Conservation (phyloP, 768 basidiomycete species). For the Suillus bovinus region DNA sequence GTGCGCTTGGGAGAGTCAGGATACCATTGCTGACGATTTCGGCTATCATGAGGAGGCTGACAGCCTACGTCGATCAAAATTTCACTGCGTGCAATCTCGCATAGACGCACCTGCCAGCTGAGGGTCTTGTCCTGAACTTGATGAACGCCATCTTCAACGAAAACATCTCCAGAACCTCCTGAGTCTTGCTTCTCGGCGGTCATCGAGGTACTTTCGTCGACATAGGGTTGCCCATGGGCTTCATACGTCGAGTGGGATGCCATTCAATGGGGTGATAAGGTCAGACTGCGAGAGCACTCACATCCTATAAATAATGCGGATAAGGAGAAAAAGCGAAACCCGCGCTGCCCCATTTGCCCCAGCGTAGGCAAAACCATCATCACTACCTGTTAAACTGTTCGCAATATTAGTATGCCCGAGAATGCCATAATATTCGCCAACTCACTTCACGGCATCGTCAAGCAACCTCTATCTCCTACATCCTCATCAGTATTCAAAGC, state of each 20-base stretch:
- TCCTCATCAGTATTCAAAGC: too few relatives aligned
- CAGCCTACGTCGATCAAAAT: slow-evolving; percentile 36
- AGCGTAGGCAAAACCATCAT: too few relatives aligned
- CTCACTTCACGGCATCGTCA: too few relatives aligned
- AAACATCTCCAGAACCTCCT: slow-evolving; percentile 36
- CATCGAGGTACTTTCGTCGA: slow-evolving; percentile 3
- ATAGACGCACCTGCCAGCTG: slow-evolving; percentile 44
- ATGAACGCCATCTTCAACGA: slow-evolving; percentile 43
- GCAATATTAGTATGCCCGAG: too few relatives aligned
- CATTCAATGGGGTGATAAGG: neutral
- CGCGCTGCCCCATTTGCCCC: too few relatives aligned
- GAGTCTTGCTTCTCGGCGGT: slow-evolving; percentile 5
- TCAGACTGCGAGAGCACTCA: neutral
- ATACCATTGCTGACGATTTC: slow-evolving; percentile 60
- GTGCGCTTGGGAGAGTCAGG: slow-evolving; percentile 51
- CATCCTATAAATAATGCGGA: neutral
- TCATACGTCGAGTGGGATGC: slow-evolving; percentile 10
- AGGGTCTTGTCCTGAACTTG: slow-evolving; percentile 55
- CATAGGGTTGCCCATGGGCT: neutral
- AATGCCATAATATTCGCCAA: too few relatives aligned
- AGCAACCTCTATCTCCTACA: too few relatives aligned
- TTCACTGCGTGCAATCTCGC: neutral
- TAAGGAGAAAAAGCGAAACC: too few relatives aligned
- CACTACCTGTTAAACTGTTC: too few relatives aligned
- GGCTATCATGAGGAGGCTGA: slow-evolving; percentile 55